These are phyloP conservation scores for Fusarium circinatum DNA, from an alignment of 2,329 filamentous ascomycete genomes.

Conservation along the genomic window DNA sequence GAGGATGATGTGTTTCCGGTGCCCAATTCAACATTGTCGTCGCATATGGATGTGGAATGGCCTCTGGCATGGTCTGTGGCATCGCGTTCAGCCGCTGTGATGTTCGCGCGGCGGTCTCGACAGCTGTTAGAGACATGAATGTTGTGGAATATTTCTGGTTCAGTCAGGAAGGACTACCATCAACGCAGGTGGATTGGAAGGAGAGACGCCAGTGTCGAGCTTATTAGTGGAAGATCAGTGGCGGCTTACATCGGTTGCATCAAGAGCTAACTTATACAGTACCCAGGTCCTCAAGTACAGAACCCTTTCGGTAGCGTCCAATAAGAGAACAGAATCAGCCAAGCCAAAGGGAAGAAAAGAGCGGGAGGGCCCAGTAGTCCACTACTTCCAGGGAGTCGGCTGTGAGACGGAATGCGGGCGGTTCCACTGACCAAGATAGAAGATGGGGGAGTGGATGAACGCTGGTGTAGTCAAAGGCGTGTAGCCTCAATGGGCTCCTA, in stretches of 20 bases:
- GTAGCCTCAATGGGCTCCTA: slow-evolving; percentile 6
- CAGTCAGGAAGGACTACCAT: slow-evolving; percentile 19
- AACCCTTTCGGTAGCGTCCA: slow-evolving; percentile 23
- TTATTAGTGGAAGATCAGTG: slow-evolving; percentile 27
- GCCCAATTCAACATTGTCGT: slow-evolving; percentile 31
- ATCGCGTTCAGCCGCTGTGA: slow-evolving; percentile 32
- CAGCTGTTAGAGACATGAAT: slow-evolving; percentile 37
- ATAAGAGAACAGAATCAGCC: slow-evolving; percentile 29
- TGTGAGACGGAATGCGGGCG: slow-evolving; percentile 41
- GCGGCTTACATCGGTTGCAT: slow-evolving; percentile 39
- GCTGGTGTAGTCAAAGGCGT: slow-evolving; percentile 25
- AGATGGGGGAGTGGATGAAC: slow-evolving; percentile 29
- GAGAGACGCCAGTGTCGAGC: slow-evolving; percentile 25
- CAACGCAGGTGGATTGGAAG: slow-evolving; percentile 19
- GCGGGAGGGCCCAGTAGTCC: slow-evolving; percentile 34
- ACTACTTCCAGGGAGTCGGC: slow-evolving; percentile 40
- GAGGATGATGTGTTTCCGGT: slow-evolving; percentile 31
- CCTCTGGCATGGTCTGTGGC: slow-evolving; percentile 40
- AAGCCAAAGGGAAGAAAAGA: slow-evolving; percentile 32
- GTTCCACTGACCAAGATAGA: slow-evolving; percentile 37
- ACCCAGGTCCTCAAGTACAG: slow-evolving; percentile 27
- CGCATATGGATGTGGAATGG: slow-evolving; percentile 41
- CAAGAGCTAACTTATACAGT: slow-evolving; percentile 38
- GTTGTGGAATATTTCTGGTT: slow-evolving; percentile 16
- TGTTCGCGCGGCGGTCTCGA: slow-evolving; percentile 29